Evolutionary conservation across 169 alveolate genomes (phyloP).

Genomic region (Plasmodium fragile): DNA sequence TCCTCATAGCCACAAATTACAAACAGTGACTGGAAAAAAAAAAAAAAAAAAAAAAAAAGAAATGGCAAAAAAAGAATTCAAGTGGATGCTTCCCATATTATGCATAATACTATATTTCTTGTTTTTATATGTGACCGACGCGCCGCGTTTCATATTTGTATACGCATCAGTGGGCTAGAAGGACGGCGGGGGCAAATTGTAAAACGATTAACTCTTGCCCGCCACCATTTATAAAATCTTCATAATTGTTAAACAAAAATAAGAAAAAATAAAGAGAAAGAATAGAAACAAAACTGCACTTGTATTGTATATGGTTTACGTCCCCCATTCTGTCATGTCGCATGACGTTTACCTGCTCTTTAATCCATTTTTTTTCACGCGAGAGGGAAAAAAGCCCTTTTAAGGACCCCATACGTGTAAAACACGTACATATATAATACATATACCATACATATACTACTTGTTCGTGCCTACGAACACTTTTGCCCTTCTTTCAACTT

Average conservation of each 20-base stretch:
- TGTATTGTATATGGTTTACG: not conserved
- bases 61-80: not conserved
- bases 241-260: not conserved
- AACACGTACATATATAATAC: not conserved
- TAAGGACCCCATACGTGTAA: not conserved
- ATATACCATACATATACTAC: not conserved
- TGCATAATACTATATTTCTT: not conserved
- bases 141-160: not conserved
- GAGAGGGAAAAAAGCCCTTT: not conserved
- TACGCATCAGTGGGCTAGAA: not conserved
- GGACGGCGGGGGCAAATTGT: not conserved
- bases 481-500: not conserved
- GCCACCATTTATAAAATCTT: not conserved
- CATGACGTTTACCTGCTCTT: not conserved
- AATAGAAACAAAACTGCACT: not conserved
- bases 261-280: not conserved
- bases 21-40: not conserved
- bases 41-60: not conserved
- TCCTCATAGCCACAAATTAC: not conserved
- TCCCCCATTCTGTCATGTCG: not conserved
- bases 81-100: not conserved
- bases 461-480: not conserved
- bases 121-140: not conserved
- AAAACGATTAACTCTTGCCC: not conserved
- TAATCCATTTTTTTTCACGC: not conserved